Percentiles rank a stretch among this genome's conserved stretches.
Evolutionary conservation across 768 basidiomycete species (phyloP).

Genomic region (Termitomyces sp.): DNA sequence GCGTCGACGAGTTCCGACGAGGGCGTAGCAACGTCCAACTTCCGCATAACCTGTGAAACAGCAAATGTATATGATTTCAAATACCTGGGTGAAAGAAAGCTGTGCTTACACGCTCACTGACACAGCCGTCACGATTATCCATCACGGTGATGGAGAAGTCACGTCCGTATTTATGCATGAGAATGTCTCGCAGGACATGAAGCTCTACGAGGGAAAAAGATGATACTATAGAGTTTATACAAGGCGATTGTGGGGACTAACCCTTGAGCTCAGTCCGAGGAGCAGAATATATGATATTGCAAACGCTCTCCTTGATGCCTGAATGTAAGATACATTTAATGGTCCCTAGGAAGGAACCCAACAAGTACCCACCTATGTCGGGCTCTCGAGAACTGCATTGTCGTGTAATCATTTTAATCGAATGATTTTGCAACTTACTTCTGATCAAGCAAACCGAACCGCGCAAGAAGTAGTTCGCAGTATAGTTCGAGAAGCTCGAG

Average conservation of each 20-base stretch:
- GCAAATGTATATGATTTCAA: slow-evolving; percentile 2
- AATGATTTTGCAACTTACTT: slow-evolving; percentile 48
- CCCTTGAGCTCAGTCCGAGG: slow-evolving; percentile 91
- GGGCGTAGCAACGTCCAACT: slow-evolving; percentile 70
- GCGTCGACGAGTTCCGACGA: slow-evolving; percentile 75
- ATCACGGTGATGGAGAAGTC: slow-evolving; percentile 84
- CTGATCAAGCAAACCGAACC: slow-evolving; percentile 90
- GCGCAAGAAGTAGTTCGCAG: slow-evolving; percentile 87
- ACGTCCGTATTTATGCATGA: slow-evolving; percentile 95
- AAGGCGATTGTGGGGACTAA: slow-evolving; percentile 20
- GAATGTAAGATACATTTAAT: background rate
- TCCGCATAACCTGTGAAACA: slow-evolving; percentile 62
- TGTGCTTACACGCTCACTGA: slow-evolving; percentile 73
- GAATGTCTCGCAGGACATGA: slow-evolving; percentile 85
- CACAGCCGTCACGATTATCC: slow-evolving; percentile 79
- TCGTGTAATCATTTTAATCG: slow-evolving; percentile 7
- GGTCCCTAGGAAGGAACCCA: background rate
- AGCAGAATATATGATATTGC: slow-evolving; percentile 86
- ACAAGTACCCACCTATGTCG: slow-evolving; percentile 57
- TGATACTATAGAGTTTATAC: background rate
- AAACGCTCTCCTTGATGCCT: slow-evolving; percentile 74
- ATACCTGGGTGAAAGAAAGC: slow-evolving; percentile 1
- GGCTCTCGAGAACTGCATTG: slow-evolving; percentile 68
- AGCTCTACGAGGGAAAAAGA: slow-evolving; percentile 54
- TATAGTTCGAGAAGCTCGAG: slow-evolving; percentile 93